Evolutionary conservation across 495 filamentous ascomycete species (phyloP), one percentile per base, ranked within the genome.

Genomic region (Apiosordaria backusii): DNA sequence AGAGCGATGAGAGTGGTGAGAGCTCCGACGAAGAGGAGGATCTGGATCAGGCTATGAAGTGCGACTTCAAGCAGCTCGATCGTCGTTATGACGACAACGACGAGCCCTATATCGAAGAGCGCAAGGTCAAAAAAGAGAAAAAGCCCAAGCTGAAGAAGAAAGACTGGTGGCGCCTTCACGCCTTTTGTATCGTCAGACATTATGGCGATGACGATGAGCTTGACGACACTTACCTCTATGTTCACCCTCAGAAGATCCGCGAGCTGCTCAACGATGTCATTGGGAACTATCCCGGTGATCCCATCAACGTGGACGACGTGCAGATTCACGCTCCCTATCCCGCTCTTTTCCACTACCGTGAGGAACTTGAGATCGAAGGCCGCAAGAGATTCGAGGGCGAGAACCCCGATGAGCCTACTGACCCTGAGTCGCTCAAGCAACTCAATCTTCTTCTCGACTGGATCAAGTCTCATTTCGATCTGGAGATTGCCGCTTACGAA

Each of bases 61-160:
- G 73, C 63, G 76, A 78, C 66, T 71, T 79, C 24, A 78, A 79
- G 67, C 72, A 78, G n/a, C 72, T 79, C 57, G 73, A 78, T 54
- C 53, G 70, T n/a, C 60, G 22, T 3, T 76, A 68, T 58, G 70
- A 76, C 50, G 70, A 71, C 7, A 65, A 67, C 19, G 72, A 78
- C 57, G 71, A 75, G 62, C 45, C 58, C 2, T 78, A 75, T 62
- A 74, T 72, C 35, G 50, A 6, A 26, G 73, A 78, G 60, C 70
- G 71, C 53, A 69, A 75, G 65, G 50, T 64, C 3, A 74, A 76
- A 18, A 65, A 45, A 1, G 66, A 75, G 55, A 72, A 72, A 25
- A 69, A 71, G 6, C 15, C 15, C 19, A 21, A 21, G 16, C 16
- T 18, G 4, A 66, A 72, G 53, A 71, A 75, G 50, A 73, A 77